Evolutionary conservation across 768 basidiomycete species (phyloP).

Genomic region (Russula sp.): DNA sequence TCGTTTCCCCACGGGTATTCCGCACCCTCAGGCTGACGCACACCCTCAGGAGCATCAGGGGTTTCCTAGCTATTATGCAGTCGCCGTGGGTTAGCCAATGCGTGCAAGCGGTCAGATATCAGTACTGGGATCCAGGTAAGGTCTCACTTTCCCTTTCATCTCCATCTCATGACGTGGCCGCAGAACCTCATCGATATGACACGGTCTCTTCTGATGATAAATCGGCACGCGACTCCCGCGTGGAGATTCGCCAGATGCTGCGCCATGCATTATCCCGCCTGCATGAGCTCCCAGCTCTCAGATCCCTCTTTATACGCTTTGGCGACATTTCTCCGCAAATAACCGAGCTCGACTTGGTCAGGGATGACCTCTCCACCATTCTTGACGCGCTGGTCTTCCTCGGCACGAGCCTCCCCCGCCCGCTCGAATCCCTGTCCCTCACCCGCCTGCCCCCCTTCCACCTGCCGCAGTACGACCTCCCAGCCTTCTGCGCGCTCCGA

Average conservation of each 20-base stretch:
- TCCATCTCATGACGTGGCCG: background rate
- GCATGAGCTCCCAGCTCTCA: conserved; percentile 11
- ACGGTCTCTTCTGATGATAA: background rate
- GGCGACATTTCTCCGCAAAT: background rate
- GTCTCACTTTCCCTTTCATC: background rate
- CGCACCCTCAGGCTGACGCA: conserved; percentile 11
- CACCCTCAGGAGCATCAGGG: conserved; percentile 8
- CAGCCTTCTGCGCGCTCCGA: background rate
- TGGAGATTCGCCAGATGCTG: background rate
- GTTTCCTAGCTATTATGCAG: conserved; percentile 1
- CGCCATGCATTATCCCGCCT: conserved; percentile 1
- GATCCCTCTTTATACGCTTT: conserved; percentile 12
- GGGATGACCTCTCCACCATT: conserved; percentile 8
- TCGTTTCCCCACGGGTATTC: conserved; percentile 7
- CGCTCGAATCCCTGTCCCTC: conserved; percentile 7
- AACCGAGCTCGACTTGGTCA: background rate
- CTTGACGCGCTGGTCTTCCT: conserved; percentile 5
- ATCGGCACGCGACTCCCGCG: background rate
- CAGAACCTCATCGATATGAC: conserved; percentile 14
- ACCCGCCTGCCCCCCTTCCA: conserved; percentile 12
- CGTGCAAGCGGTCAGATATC: conserved; percentile 7
- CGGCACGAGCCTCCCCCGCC: background rate
- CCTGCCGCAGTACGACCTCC: conserved; percentile 4
- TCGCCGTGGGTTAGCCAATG: conserved; percentile 9
- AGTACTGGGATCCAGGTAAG: conserved; percentile 20